Evolutionary conservation across 305 asterid species (phyloP).

Genomic region (Solanum hybrid): DNA sequence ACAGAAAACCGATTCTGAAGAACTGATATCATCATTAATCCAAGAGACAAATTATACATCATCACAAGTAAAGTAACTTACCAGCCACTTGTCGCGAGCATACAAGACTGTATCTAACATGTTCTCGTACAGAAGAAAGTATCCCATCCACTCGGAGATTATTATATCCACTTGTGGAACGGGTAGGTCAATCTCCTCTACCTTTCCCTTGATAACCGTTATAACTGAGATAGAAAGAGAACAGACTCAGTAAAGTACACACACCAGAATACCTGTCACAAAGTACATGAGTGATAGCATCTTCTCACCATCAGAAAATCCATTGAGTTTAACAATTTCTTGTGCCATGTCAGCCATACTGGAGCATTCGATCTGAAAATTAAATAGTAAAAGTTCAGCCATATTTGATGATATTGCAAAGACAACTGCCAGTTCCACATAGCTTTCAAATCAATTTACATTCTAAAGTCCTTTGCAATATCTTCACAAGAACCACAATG

Average conservation of each 20-base stretch:
- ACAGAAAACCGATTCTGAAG: too few species aligned
- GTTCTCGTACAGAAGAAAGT: constrained; percentile 84
- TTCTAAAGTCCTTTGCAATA: neutral
- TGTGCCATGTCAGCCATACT: constrained; percentile 88
- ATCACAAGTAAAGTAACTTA: constrained; percentile 21
- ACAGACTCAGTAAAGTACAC: neutral
- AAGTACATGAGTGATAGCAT: neutral
- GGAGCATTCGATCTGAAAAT: constrained; percentile 87
- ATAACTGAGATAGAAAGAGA: constrained; percentile 39
- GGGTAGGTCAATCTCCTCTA: constrained; percentile 93
- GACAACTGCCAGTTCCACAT: neutral
- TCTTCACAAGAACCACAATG: neutral
- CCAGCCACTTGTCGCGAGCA: constrained; percentile 96
- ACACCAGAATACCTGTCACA: too few species aligned
- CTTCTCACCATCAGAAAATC: constrained; percentile 55
- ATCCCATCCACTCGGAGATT: constrained; percentile 99
- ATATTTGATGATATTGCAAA: neutral
- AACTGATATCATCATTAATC: too few species aligned
- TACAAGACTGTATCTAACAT: constrained; percentile 82
- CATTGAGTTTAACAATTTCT: constrained; percentile 69
- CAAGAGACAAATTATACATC: neutral
- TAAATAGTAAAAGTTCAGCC: neutral
- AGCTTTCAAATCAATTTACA: neutral
- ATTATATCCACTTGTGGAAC: constrained; percentile 80
- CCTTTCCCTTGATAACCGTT: constrained; percentile 81